Base-by-base conservation (phyloP, 139 green algal genomes). In the Chlamydomonas asymmetrica region DNA sequence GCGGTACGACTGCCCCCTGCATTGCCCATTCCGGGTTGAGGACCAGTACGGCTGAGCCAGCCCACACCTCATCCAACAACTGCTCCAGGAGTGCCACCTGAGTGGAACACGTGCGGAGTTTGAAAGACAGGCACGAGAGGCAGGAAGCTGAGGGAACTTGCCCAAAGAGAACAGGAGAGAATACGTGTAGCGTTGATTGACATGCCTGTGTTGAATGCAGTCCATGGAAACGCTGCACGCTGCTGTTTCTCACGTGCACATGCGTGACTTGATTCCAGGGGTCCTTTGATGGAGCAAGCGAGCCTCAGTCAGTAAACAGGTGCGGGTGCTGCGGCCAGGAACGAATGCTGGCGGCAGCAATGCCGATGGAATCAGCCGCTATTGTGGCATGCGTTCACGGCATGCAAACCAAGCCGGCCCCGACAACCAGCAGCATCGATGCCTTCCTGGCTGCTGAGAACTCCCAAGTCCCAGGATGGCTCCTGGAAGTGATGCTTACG, bases 71-170 rank as follows among this genome's bases (percentile, higher is more conserved):
- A 22, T 78, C 70, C 49, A 92, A 56, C 37, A 92, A 71, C 78
- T 88, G 84, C 67, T 92, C 84, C 41, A 85, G 70, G 62, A 89
- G 78, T 5, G 82, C 84, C 31, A 90, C 76, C 87, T 91, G 87
- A 20, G 39, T 3, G 48, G 29, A 6, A 0, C 13, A 67, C 1
- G 23, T 5, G 20, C 27, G 31, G 27, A 40, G 29, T 22, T 22
- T 49, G 16, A 25, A 7, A 23, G 23, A 22, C 25, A 32, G 27
- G 61, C 22, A 25, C 9, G 31, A 22, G 61, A 23, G 22, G 10
- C 6, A 31, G 32, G 8, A 7, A 45, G 45, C 8, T n/a, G 61
- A 35, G 34, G 35, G 65, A 27, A 18, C 34, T 7, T 29, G 54
- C 52, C 41, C 38, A 37, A 5, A 39, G 25, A 39, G 54, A 31